phyloP scores from a whole-genome alignment of 2,329 filamentous ascomycete species.

The Botrytis cinerea region DNA sequence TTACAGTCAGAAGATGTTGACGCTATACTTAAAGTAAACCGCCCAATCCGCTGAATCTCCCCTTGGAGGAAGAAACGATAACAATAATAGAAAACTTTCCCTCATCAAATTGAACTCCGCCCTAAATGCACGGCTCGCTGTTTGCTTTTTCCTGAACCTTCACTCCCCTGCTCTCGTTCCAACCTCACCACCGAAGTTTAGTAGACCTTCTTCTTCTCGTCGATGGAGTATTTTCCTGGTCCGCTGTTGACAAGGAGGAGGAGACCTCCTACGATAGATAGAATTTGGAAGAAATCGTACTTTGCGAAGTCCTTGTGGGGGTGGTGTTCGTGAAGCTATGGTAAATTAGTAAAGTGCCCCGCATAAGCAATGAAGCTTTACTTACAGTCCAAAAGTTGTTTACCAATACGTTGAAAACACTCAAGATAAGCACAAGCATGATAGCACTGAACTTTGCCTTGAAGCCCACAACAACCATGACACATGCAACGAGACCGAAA shows the following conservation, averaged over 20 bases:
- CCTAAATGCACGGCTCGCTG: conserved; percentile 24
- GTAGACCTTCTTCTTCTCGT: conserved; percentile 99
- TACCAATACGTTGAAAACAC: conserved; percentile 93
- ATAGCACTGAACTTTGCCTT: conserved; percentile 99
- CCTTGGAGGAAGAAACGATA: conserved; percentile 14
- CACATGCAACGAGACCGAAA: conserved; percentile 83
- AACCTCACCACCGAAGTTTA: conserved; percentile 47
- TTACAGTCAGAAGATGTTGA: conserved; percentile 27
- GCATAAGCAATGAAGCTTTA: conserved; percentile 32
- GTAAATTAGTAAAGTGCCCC: conserved; percentile 33
- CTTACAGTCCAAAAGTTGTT: conserved; percentile 99
- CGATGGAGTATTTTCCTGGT: conserved; percentile 94
- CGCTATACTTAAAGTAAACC: conserved; percentile 23
- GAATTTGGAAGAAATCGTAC: conserved; percentile 99
- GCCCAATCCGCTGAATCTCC: background rate
- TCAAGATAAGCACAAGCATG: conserved; percentile 90
- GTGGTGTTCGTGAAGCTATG: conserved; percentile 90
- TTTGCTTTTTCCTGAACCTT: conserved; percentile 30
- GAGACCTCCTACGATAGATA: conserved; percentile 96
- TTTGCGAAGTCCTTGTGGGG: conserved; percentile 99
- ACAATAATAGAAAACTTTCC: conserved; percentile 8
- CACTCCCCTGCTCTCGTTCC: conserved; percentile 28
- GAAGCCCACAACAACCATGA: conserved; percentile 99
- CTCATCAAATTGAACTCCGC: conserved; percentile 24
- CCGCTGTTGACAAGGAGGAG: conserved; percentile 98